Evolutionary conservation across 164 flowering plant species (phyloP).

Genomic region (Litsea cubeba): DNA sequence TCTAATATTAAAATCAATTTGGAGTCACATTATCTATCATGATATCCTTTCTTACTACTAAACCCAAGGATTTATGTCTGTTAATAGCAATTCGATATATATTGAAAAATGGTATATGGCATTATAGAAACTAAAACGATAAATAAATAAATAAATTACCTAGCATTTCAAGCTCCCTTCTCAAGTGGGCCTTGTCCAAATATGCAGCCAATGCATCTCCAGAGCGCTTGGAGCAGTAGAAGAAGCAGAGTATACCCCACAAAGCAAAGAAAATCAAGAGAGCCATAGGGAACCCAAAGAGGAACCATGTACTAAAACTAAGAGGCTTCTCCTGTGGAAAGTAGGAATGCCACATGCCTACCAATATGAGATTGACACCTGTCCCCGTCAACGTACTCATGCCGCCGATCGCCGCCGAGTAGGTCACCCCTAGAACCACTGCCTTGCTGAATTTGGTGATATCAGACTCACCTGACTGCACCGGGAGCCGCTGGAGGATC

Average conservation of each 20-base stretch:
- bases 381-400: constrained; percentile 93
- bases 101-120: background rate
- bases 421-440: constrained; percentile 72
- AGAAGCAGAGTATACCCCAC: constrained; percentile 62
- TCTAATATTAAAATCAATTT: too few species aligned
- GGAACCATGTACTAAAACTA: constrained; percentile 71
- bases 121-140: background rate
- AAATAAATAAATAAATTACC: constrained; percentile 32
- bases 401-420: constrained; percentile 73
- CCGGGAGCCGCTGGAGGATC: constrained; percentile 63
- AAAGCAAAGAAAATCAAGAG: constrained; percentile 51
- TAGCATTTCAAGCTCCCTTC: constrained; percentile 60
- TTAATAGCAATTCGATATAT: background rate
- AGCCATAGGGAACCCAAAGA: constrained; percentile 81
- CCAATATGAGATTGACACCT: constrained; percentile 88
- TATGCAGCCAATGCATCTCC: constrained; percentile 45
- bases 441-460: constrained; percentile 56
- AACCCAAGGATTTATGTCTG: too few species aligned
- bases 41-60: too few species aligned
- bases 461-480: constrained; percentile 17
- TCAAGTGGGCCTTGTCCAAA: constrained; percentile 63
- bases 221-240: constrained; percentile 47
- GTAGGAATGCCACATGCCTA: constrained; percentile 89
- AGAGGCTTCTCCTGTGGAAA: constrained; percentile 63
- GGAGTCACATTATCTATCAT: too few species aligned